phyloP scores from a whole-genome alignment of 352 stramenopile genomes.

The Aphanomyces cochlioides region DNA sequence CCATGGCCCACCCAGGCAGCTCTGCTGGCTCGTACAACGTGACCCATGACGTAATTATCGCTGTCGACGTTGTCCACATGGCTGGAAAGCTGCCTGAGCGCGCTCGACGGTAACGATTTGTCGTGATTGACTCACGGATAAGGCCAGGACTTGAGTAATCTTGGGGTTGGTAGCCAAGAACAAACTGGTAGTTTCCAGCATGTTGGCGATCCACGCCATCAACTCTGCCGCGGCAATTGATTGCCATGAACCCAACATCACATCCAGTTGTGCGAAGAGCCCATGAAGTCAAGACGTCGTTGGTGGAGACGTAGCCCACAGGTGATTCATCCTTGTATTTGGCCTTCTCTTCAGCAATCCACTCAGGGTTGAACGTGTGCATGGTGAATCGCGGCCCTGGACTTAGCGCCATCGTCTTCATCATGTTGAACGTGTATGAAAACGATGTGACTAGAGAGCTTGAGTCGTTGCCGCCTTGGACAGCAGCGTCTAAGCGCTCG shows the following conservation, averaged over 20 bases:
- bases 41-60: conserved; percentile 13
- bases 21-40: background rate
- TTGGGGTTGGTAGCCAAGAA: conserved; percentile 35
- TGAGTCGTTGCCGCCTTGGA: conserved; percentile 30
- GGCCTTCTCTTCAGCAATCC: conserved; percentile 34
- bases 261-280: conserved; percentile 36
- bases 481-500: conserved; percentile 26
- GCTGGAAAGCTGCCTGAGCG: background rate
- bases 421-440: conserved; percentile 1
- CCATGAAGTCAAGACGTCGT: conserved; percentile 38
- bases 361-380: conserved; percentile 29
- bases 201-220: conserved; percentile 32
- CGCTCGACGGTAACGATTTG: background rate
- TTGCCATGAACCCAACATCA: conserved; percentile 37
- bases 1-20: background rate
- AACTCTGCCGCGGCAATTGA: conserved; percentile 36
- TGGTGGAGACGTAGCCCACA: conserved; percentile 25
- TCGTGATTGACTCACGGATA: conserved; percentile 36
- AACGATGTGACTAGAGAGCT: conserved; percentile 21
- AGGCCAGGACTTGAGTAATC: conserved; percentile 40
- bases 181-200: conserved; percentile 42
- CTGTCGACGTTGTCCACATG: conserved; percentile 4
- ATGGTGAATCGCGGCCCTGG: conserved; percentile 25
- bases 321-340: background rate
- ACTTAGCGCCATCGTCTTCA: background rate